These are phyloP conservation scores for Kwoniella dendrophila DNA, from an alignment of 768 basidiomycete genomes.

Conservation along the genomic window DNA sequence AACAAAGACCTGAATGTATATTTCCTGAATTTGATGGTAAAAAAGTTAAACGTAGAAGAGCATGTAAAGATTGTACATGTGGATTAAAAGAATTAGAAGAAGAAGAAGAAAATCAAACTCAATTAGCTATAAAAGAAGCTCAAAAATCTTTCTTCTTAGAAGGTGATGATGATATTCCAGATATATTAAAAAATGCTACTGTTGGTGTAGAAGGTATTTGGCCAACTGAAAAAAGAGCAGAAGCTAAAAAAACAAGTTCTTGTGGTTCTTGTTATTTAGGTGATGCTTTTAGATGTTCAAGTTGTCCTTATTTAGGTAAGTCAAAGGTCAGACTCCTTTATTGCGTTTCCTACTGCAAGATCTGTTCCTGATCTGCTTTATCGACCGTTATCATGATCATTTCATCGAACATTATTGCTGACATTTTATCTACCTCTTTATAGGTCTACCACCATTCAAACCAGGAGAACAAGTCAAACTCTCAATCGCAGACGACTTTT, in stretches of 20 bases:
- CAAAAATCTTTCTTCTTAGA: conserved; percentile 56
- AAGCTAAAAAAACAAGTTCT: conserved; percentile 70
- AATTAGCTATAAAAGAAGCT: conserved; percentile 58
- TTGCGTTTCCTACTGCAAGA: background rate
- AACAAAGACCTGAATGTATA: conserved; percentile 71
- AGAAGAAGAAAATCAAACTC: conserved; percentile 64
- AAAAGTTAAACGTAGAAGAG: conserved; percentile 58
- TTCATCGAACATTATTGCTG: background rate
- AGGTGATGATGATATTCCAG: conserved; percentile 63
- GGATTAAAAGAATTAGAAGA: conserved; percentile 93
- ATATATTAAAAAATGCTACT: conserved; percentile 46
- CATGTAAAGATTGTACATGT: conserved; percentile 95
- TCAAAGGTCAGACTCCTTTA: conserved; percentile 36
- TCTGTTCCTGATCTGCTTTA: conserved; percentile 3
- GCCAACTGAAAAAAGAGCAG: conserved; percentile 52
- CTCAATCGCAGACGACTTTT: conserved; percentile 85
- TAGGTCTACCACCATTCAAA: conserved; percentile 95
- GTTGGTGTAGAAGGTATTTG: conserved; percentile 54
- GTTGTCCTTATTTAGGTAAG: conserved; percentile 94
- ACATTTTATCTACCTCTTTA: background rate
- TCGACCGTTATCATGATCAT: conserved; percentile 8
- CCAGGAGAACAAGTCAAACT: conserved; percentile 98
- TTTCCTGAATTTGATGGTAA: conserved; percentile 56
- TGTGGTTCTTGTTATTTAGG: conserved; percentile 98
- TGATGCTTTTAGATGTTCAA: conserved; percentile 94